Evolutionary conservation across 2,329 filamentous ascomycete species (phyloP), one percentile per base, ranked within the genome.

Genomic region (Arachnopeziza araneosa): DNA sequence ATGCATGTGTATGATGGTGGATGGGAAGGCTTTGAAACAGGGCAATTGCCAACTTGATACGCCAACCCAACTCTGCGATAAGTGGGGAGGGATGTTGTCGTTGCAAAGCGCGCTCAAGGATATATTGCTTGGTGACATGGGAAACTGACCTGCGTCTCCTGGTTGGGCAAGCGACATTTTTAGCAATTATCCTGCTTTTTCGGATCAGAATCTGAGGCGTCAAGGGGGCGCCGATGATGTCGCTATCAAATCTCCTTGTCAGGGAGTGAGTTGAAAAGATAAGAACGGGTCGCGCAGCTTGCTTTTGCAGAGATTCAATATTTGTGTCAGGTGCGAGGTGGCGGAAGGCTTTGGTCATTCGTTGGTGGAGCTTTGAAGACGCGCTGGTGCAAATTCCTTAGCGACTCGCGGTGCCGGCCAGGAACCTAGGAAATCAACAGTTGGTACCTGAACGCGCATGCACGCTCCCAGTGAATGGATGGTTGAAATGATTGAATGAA

Each of bases 121-220:
- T 59, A 66, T 61, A 63, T 60, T 61, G 63, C 58, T 59, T 54
- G 57, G 54, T 60, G 53, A 49, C 51, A 32, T 56, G 60, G 56
- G 52, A 58, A 52, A 70, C 66, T 67, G 58, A 70, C 68, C 68
- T 69, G 63, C 52, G 57, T 63, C 58, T 52, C 62, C 63, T 67
- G 68, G 68, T 68, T 71, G 68, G 68, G 60, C 55, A 66, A 69
- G 57, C 22, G 69, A 70, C 69, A 71, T 71, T 55, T n/a, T 59
- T 68, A 66, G 61, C 64, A 32, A 64, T 58, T 52, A n/a, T 58
- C 54, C 50, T 36, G n/a, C 26, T n/a, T 48, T 49, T 60, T 49
- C 58, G 60, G 63, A 60, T 61, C 56, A 52, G 59, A 36, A 3
- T 44, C 26, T 17, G 17, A 44, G 60, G 54, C 54, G 56, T 59